Conservation (phyloP, 371 early-diverging fungal genomes). For the Lichtheimia ornata region DNA sequence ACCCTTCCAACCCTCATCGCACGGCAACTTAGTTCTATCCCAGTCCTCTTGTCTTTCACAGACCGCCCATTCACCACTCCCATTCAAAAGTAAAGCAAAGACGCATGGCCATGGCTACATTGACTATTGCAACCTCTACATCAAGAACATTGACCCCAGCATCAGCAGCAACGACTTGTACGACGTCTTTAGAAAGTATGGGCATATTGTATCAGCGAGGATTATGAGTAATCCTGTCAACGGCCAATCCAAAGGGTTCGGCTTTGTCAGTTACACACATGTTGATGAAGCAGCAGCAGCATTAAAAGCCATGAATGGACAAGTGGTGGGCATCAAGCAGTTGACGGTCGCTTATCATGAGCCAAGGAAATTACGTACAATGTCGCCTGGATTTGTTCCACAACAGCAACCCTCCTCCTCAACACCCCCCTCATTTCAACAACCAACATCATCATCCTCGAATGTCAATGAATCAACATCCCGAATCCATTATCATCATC, state of each 20-base stretch:
- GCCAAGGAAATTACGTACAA: conserved; percentile 35
- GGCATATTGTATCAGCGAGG: conserved; percentile 40
- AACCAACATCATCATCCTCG: no score
- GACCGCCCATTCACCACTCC: no score
- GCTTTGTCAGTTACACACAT: conserved; percentile 39
- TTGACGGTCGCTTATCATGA: conserved; percentile 47
- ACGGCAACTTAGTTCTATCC: no score
- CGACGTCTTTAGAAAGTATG: conserved; percentile 36
- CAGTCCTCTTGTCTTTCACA: no score
- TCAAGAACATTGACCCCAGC: conserved; percentile 40
- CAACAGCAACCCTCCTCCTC: no score
- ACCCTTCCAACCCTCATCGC: no score
- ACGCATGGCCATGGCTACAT: neutral
- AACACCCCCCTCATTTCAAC: no score
- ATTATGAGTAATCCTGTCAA: conserved; percentile 42
- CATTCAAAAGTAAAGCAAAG: no score
- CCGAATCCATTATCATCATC: no score
- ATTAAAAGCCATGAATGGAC: conserved; percentile 36
- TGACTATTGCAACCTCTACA: conserved; percentile 35
- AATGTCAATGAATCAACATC: no score
- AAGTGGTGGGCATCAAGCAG: conserved; percentile 28
- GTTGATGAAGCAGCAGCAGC: conserved; percentile 43
- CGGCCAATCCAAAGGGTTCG: conserved; percentile 46
- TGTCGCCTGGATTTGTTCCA: no score
- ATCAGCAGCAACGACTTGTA: conserved; percentile 41